These are phyloP conservation scores for Cercospora beticola DNA, from an alignment of 2,329 filamentous ascomycete species.

Conservation along the genomic window DNA sequence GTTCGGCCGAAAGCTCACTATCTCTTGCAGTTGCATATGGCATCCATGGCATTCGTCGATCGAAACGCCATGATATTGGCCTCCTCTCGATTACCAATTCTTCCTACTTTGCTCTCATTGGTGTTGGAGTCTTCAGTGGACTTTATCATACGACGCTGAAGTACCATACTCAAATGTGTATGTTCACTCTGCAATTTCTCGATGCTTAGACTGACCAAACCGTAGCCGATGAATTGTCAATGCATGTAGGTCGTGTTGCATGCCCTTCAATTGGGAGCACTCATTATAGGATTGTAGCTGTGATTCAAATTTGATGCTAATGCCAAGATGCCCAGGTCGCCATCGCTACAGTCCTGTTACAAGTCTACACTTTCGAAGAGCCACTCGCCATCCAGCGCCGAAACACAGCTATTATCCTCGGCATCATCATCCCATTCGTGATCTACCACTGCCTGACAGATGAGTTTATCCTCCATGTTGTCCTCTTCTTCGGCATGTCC, in stretches of 20 bases:
- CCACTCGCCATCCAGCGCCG: slow-evolving; percentile 25
- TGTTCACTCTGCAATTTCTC: not conserved
- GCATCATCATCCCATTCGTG: slow-evolving; percentile 29
- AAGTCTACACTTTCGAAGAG: slow-evolving; percentile 31
- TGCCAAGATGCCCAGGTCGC: slow-evolving; percentile 11
- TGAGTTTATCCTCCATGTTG: slow-evolving; percentile 31
- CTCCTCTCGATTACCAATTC: slow-evolving; percentile 27
- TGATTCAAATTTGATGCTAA: not conserved
- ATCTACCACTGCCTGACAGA: slow-evolving; percentile 36
- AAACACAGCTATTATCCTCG: slow-evolving; percentile 29
- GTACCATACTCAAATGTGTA: slow-evolving; percentile 33
- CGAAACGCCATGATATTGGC: slow-evolving; percentile 25
- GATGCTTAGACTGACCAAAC: not conserved
- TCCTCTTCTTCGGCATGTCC: slow-evolving; percentile 31
- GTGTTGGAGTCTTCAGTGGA: slow-evolving; percentile 30
- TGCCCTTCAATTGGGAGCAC: not conserved
- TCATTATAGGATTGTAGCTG: not conserved
- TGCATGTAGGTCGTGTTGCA: slow-evolving; percentile 20
- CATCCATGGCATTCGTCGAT: slow-evolving; percentile 30
- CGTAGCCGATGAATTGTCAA: slow-evolving; percentile 29
- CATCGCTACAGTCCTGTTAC: slow-evolving; percentile 29
- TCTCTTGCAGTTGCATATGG: slow-evolving; percentile 27
- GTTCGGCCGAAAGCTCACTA: not conserved
- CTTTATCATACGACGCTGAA: slow-evolving; percentile 31
- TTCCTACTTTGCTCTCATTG: slow-evolving; percentile 31